Evolutionary conservation across 2,329 filamentous ascomycete species (phyloP), one percentile per base, ranked within the genome.

Genomic region (Phyllosticta citrichinensis): DNA sequence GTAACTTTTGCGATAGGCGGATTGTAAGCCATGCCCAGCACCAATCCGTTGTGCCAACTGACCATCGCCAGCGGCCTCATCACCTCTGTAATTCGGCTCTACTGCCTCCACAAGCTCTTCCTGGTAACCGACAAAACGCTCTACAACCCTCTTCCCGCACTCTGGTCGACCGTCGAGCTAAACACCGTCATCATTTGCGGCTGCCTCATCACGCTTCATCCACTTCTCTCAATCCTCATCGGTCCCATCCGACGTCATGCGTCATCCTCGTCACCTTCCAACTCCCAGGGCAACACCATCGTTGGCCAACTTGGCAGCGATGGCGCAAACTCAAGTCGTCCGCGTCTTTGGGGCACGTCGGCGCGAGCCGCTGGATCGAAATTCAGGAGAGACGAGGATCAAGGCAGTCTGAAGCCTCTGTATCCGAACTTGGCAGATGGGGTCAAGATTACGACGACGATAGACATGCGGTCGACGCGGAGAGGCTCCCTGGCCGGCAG

Each of bases 1-100:
- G 55, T 69, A 30, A 69, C 72, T 47, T 70, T 73, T 56, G 65
- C 67, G n/a, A 63, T 72, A 2, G 70, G 70, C 11, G 65, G 65
- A 22, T 71, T 73, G 70, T 73, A 63, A 64, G 68, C 64, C 53
- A 2, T 8, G 1, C 27, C 19, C 3, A 19, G 12, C 56, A n/a
- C 14, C 24, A 22, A 1, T 30, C 20, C 3, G 50, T 3, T 12
- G 4, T 17, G 8, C 19, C 51, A 12, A 3, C 1, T 17, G 12
- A 54, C 51, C 47, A 52, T 25, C 52, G 20, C 33, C 35, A 67
- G 66, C 55, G 69, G 68, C 51, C 64, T 65, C 61, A 25, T 66
- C 56, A 64, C 66, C 56, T 66, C 65, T n/a, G 54, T 65, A 17
- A 61, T 66, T 20, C 66, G 66, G 20, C 62, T 68, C 30, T 62